Evolutionary conservation across 192 early-diverging fungal genomes (phyloP), one percentile per base, ranked within the genome.

Genomic region (Coemansia sp.): DNA sequence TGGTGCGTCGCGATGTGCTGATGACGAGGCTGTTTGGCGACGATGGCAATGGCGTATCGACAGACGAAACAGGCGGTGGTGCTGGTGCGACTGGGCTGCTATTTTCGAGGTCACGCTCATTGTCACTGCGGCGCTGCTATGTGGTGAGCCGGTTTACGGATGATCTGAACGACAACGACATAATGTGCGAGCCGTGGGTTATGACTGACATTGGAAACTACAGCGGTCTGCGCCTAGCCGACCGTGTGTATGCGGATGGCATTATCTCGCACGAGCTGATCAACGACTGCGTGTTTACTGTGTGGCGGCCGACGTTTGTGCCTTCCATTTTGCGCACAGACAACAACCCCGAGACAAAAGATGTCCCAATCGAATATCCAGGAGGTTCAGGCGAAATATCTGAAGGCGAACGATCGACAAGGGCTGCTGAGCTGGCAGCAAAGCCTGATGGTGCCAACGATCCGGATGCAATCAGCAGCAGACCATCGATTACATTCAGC

Each of bases 131-230:
- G 15, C 68, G 61, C 50, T 79, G 76, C 61, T 79, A 79, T 42
- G 76, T 79, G 56, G 61, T 79, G 44, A 79, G 76, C 36, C 67
- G 76, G 30, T 67, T 73, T 41, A 57, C 56, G 0, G 76, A 79
- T 40, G 76, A 79, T 25, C 54, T 79, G 30, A 70, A 55, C 13
- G 59, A 63, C 3, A 30, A 57, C 7, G 76, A 79, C 44, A 79
- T 79, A 41, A 70, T 74, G 71, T 74, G 71, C 61, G 76, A 79
- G 67, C 76, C 76, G 15, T 79, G 76, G 76, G 76, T 79, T 2
- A 73, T 73, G 67, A 79, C 76, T 11, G 76, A 79, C 30, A 79
- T 79, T 59, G 71, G 76, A 40, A 79, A 79, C 58, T 74, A 79
- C 61, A 70, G 55, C 23, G 76, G 76, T 0, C 57, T 79, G 56